Percentiles rank a stretch among this genome's conserved stretches.
phyloP scores from a whole-genome alignment of 2,329 filamentous ascomycete genomes.

The Helminthosporium solani region DNA sequence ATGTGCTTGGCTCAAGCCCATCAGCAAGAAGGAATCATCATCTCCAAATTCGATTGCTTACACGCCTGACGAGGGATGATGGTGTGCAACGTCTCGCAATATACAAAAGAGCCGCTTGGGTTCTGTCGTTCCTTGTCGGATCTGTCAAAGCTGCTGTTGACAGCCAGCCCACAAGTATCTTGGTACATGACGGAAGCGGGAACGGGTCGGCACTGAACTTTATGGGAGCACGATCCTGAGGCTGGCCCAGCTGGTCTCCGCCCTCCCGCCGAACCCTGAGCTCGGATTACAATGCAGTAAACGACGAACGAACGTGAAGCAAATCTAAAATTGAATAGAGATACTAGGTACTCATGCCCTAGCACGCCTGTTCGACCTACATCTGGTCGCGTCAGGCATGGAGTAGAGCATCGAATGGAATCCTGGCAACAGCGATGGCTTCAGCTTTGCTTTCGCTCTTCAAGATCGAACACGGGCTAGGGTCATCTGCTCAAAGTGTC shows the following conservation, averaged over 20 bases:
- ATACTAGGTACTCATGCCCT: not conserved
- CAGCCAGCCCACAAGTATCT: too few species aligned
- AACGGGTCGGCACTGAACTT: slow-evolving; percentile 26
- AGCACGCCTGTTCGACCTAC: too few species aligned
- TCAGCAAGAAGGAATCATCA: slow-evolving; percentile 28
- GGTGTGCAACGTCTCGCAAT: slow-evolving; percentile 3
- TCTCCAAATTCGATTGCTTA: slow-evolving; percentile 8
- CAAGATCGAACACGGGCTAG: not conserved
- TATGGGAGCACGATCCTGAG: slow-evolving; percentile 35
- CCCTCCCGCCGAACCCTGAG: slow-evolving; percentile 22
- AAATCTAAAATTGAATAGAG: not conserved
- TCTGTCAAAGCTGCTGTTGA: not conserved
- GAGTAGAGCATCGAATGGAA: slow-evolving; percentile 1
- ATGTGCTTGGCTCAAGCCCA: slow-evolving; percentile 23
- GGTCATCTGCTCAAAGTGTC: slow-evolving; percentile 8
- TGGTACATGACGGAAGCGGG: slow-evolving; percentile 34
- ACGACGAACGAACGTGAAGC: slow-evolving; percentile 17
- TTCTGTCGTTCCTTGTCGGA: not conserved
- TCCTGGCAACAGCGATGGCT: slow-evolving; percentile 11
- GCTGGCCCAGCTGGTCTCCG: slow-evolving; percentile 26
- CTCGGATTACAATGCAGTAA: slow-evolving; percentile 28
- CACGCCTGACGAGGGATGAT: not conserved
- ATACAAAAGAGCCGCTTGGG: slow-evolving; percentile 10
- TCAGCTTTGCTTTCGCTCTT: slow-evolving; percentile 6
- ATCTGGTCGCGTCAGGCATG: not conserved